Base-by-base conservation (phyloP, 1,284 basidiomycete genomes). In the Ustilago loliicola region DNA sequence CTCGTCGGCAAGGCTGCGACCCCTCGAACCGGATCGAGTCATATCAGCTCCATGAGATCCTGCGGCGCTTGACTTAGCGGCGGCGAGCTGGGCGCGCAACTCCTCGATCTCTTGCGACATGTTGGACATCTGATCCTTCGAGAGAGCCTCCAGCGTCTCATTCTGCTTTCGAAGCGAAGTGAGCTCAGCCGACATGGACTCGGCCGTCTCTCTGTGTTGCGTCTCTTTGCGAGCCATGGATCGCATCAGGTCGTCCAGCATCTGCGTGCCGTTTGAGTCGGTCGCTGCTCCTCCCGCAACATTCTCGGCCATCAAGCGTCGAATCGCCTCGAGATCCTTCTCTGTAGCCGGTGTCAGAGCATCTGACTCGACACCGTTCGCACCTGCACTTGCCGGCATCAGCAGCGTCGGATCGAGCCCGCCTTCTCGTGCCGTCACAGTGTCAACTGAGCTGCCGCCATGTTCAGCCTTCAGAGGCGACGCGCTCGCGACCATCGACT, bases 201-300 rank as follows among this genome's bases (percentile, higher is more conserved):
- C 91, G 17, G 95, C 91, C 29, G 89, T 83, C 82, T 95, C 93
- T 25, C 91, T 90, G 86, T 96, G 94, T 55, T 90, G 88, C 2
- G 93, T 93, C 86, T 97, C 94, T 86, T 96, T 96, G 88, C 94
- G 92, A 2, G 94, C 94, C 95, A 97, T 96, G 1, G 95, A 93
- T 27, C 79, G 72, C 81, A 83, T 81, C 51, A 83, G 66, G 17
- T 83, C 70, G 50, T 83, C 76, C 19, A 83, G 62, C 53, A 66
- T 59, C 51, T 62, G 61, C 1, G 61, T 52, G 27, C 66, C 70
- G 27, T 60, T 57, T 23, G 63, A 19, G 29, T 64, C 69, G n/a
- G 61, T 30, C n/a, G 36, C 59, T 19, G 47, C 52, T 19, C 38
- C 50, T 8, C 38, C 48, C 3, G 61, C 30, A 17, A 42, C 58